phyloP scores from a whole-genome alignment of 2,329 filamentous ascomycete species.

The Monosporascus sp. region DNA sequence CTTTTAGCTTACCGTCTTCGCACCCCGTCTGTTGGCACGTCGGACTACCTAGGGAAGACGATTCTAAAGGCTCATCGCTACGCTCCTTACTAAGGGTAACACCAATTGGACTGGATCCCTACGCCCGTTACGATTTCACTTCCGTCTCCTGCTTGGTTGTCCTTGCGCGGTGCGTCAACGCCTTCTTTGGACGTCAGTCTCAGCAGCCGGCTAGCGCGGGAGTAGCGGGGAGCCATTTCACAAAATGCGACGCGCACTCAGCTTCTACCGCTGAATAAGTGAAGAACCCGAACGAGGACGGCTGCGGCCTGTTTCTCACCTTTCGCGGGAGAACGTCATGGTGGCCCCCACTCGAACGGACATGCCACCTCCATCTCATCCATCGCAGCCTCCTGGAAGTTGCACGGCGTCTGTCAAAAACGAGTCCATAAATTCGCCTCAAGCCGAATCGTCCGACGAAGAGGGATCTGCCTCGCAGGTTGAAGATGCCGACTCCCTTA shows the following conservation, averaged over 20 bases:
- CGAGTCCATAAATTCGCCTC: slow-evolving; percentile 26
- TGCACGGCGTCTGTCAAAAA: slow-evolving; percentile 18
- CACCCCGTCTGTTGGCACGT: background rate
- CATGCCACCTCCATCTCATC: slow-evolving; percentile 24
- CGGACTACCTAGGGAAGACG: background rate
- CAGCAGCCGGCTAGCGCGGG: slow-evolving; percentile 1
- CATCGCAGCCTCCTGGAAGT: slow-evolving; percentile 21
- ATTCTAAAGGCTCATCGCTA: background rate
- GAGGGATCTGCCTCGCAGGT: slow-evolving; percentile 24
- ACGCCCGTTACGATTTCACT: background rate
- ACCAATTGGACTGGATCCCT: background rate
- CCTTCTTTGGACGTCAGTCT: background rate
- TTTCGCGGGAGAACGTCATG: slow-evolving; percentile 8
- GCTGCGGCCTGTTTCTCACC: slow-evolving; percentile 7
- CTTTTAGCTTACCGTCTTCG: background rate
- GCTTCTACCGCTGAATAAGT: slow-evolving; percentile 13
- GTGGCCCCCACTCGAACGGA: slow-evolving; percentile 13
- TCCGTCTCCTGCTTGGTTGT: background rate
- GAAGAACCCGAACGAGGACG: slow-evolving; percentile 16
- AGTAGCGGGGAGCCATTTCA: slow-evolving; percentile 4
- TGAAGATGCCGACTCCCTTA: slow-evolving; percentile 27
- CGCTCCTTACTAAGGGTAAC: background rate
- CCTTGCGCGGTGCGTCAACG: background rate
- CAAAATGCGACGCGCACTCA: slow-evolving; percentile 15
- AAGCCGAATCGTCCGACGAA: slow-evolving; percentile 36